Conservation (phyloP, 441 rosid species). For the Bruguiera hainesii region DNA sequence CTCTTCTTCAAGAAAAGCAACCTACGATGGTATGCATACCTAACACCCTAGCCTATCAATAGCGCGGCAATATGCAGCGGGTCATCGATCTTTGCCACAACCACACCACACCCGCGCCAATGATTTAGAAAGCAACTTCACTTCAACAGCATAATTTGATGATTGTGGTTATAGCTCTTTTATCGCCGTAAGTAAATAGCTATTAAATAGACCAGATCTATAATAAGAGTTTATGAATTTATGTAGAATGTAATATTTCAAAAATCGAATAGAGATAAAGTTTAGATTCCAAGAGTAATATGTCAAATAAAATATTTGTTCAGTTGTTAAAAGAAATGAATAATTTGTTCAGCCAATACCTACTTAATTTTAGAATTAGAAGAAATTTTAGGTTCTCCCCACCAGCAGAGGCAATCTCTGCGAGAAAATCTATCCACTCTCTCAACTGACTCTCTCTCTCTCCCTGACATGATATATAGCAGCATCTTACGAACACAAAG, state of each 20-base stretch:
- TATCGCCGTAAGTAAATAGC: not conserved
- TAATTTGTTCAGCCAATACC: no score
- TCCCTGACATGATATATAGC: not conserved
- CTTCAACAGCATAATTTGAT: not conserved
- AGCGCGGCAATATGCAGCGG: not conserved
- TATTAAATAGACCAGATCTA: no score
- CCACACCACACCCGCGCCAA: not conserved
- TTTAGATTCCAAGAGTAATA: no score
- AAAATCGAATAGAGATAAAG: no score
- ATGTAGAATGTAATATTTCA: no score
- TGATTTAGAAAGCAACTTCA: not conserved
- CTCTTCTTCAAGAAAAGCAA: slow-evolving; percentile 5
- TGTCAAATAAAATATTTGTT: no score
- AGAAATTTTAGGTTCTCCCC: not conserved
- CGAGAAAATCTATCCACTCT: not conserved
- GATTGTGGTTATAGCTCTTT: not conserved
- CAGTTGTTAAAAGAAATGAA: no score
- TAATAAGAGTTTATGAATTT: no score
- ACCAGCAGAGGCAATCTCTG: not conserved
- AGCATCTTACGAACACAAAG: no score
- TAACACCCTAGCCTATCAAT: not conserved
- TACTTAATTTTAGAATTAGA: not conserved
- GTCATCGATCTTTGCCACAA: no score
- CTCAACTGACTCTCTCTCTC: not conserved
- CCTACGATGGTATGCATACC: slow-evolving; percentile 12